Percentiles rank a stretch among this genome's conserved stretches.
phyloP scores from a whole-genome alignment of 306 rosid species.

The Fragaria nilgerrensis region DNA sequence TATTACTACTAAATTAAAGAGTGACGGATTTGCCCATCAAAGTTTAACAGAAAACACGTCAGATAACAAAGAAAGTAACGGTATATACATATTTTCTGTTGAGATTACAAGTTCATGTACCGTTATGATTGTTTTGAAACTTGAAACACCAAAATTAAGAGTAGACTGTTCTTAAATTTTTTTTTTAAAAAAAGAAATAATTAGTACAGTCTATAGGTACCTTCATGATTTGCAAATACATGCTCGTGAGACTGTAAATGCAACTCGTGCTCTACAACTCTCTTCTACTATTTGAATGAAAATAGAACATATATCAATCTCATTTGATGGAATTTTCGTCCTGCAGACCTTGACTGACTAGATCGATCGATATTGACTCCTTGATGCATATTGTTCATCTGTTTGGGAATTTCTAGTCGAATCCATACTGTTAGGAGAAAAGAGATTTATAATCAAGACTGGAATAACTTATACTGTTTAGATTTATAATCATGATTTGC shows the following conservation, averaged over 20 bases:
- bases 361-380: constrained; percentile 8
- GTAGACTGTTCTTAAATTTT: too few relatives aligned
- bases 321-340: constrained; percentile 1
- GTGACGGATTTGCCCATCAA: too few relatives aligned
- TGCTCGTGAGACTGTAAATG: not conserved
- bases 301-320: constrained; percentile 8
- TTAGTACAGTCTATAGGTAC: not conserved
- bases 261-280: not conserved
- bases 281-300: not conserved
- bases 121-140: too few relatives aligned
- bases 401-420: not conserved
- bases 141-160: too few relatives aligned
- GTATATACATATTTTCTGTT: too few relatives aligned
- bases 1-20: too few relatives aligned
- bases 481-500: too few relatives aligned
- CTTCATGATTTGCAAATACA: not conserved
- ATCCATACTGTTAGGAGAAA: not conserved
- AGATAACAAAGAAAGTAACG: too few relatives aligned
- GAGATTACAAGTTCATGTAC: too few relatives aligned
- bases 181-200: not conserved
- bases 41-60: too few relatives aligned
- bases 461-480: not conserved
- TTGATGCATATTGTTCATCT: not conserved
- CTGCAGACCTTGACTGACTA: constrained; percentile 7
- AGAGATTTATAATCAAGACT: not conserved